Percentiles rank a stretch among this genome's conserved stretches.
phyloP scores from a whole-genome alignment of 2,329 filamentous ascomycete species.

The Hypomyces perniciosus region DNA sequence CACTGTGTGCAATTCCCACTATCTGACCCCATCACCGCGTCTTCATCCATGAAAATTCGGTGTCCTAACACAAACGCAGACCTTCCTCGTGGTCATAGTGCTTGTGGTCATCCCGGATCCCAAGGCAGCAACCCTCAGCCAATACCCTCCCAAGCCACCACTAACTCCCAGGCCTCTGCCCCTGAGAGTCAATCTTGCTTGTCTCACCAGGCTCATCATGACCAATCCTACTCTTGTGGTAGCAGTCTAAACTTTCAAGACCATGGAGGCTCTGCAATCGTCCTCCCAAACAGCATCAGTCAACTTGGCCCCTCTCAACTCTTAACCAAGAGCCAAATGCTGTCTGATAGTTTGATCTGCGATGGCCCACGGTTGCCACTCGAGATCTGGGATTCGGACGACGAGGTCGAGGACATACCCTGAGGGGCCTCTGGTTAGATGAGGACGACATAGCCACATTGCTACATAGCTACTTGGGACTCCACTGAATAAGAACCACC shows the following conservation, averaged over 20 bases:
- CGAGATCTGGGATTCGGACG: constrained; percentile 35
- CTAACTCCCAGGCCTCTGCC: constrained; percentile 30
- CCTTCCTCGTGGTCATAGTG: constrained; percentile 13
- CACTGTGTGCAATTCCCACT: constrained; percentile 31
- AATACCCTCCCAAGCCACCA: constrained; percentile 31
- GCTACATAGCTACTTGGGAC: no score
- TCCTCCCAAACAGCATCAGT: constrained; percentile 12
- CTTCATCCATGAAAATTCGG: constrained; percentile 8
- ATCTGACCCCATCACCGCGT: constrained; percentile 18
- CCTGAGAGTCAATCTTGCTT: constrained; percentile 16
- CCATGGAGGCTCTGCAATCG: constrained; percentile 16
- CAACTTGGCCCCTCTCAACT: constrained; percentile 37
- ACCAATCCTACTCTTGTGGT: no score
- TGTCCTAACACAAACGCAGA: constrained; percentile 14
- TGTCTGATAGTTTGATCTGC: constrained; percentile 41
- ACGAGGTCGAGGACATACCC: constrained; percentile 16
- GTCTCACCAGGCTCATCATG: background rate
- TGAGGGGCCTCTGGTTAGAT: no score
- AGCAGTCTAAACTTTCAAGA: constrained; percentile 25
- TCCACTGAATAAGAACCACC: no score
- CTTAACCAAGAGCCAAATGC: constrained; percentile 45
- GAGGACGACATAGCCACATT: no score
- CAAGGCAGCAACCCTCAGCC: constrained; percentile 12
- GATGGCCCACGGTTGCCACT: constrained; percentile 29
- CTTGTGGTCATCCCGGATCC: background rate